Base-by-base conservation (phyloP, 176 grass and related monocot species). In the Urochloa ruziziensis region DNA sequence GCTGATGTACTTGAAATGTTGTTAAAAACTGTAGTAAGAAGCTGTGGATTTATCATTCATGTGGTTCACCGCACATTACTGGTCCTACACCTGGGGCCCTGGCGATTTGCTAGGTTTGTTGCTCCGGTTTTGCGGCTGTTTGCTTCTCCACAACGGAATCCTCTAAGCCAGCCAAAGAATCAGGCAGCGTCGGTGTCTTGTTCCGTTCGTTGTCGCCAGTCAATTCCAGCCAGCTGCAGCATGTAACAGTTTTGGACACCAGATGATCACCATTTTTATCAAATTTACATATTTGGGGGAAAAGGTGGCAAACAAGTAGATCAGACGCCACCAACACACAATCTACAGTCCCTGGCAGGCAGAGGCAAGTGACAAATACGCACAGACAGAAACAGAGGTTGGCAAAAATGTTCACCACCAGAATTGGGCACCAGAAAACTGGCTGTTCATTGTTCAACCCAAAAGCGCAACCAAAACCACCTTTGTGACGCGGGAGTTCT, bases 81-180 rank as follows among this genome's bases (percentile, higher is more conserved):
- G 39, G 39, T 24, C 9, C 27, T 54, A 2, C 49, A 36, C 46
- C 1, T 23, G 44, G 49, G 60, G 43, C 27, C 46, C 1, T 23
- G 44, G 49, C 61, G 43, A 17, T 70, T 67, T 59, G 56, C 56
- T 59, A 52, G 82, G 69, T 15, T 12, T 63, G 49, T 75, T 74
- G 82, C 51, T 80, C 69, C 75, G 60, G 14, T 28, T 59, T 29
- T 10, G 19, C 28, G 75, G 49, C 13, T 59, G 81, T 61, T 62
- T 81, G 67, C 76, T 67, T 85, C 32, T 54, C 62, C 24, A 33
- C 57, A 10, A 2, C 30, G 84, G 84, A 73, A 86, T 80, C 75
- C 34, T 69, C 19, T 75, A 43, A 81, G 28, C 62, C 70, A 49
- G 37, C 68, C 48, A 60, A 54, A n/a, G 33, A 44, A 46, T 8